Base-by-base conservation (phyloP, 192 early-diverging fungal species). In the Chytriomyces sp. region DNA sequence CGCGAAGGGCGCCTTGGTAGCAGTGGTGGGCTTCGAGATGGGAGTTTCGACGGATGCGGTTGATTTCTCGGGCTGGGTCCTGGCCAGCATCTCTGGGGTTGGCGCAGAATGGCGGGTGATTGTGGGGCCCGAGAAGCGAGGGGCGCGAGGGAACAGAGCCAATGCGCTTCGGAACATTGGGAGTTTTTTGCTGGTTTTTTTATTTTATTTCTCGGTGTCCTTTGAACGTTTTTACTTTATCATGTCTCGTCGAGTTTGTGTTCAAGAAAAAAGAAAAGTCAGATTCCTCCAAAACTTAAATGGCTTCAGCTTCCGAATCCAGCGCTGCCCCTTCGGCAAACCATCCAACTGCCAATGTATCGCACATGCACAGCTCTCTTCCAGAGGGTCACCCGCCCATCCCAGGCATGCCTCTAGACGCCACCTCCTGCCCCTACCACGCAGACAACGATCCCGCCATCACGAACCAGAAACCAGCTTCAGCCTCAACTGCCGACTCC, bases 401-500 rank as follows among this genome's bases (percentile, higher is more conserved):
- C 10, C 69, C 69, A 10, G 20, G 13, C 16, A 13, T n/a, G 53
- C 16, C 53, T 20, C n/a, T 60, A 13, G 76, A 77, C 50, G 76
- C 59, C 7, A 46, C 64, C 8, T 77, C 76, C 35, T 78, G 77
- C 53, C 77, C 77, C 11, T 78, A 78, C 48, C 16, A 63, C 45
- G 77, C 69, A 49, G 77, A 78, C 64, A 65, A 47, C 46, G 77
- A 78, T 59, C 77, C 77, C 44, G 77, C 44, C 35, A 45, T 78
- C 44, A 45, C 66, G 45, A 47, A 62, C 59, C 71, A 63, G 60
- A 13, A 28, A 45, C 45, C 67, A 68, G 26, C 9, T 50, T 10
- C 57, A 60, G 23, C 57, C 16, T 60, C 57, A 18, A 2, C 57
- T 60, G 57, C 7, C 16, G 45, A 45, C n/a, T 94, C 94, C 76